phyloP scores from a whole-genome alignment of 179 eudicot species.

The Spergularia azorica region DNA sequence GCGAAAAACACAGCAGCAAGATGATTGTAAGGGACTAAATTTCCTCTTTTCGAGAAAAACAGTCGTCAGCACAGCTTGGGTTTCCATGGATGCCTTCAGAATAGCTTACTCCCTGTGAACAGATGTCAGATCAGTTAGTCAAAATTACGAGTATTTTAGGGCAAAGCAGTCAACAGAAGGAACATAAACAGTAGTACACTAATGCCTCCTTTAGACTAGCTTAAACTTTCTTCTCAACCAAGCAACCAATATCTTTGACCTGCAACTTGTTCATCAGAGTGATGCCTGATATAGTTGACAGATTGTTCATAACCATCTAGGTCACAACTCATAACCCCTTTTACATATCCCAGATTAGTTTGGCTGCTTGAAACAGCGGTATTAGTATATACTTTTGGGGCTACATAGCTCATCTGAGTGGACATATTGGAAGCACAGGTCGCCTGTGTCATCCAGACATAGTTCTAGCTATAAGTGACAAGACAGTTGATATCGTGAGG shows the following conservation, averaged over 20 bases:
- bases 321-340: conserved; percentile 22
- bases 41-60: conserved; percentile 29
- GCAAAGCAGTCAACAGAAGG: background rate
- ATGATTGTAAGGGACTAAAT: background rate
- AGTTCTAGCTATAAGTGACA: background rate
- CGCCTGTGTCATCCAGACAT: background rate
- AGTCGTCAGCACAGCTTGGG: conserved; percentile 20
- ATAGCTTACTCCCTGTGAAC: conserved; percentile 25
- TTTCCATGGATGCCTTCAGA: conserved; percentile 40
- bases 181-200: background rate
- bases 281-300: conserved; percentile 28
- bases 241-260: conserved; percentile 24
- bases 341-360: conserved; percentile 22
- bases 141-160: background rate
- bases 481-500: background rate
- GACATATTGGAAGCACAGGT: background rate
- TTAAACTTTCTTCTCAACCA: conserved; percentile 26
- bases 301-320: conserved; percentile 25
- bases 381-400: background rate
- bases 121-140: background rate
- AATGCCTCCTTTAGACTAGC: conserved; percentile 18
- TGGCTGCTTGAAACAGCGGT: background rate
- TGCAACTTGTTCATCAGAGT: conserved; percentile 24
- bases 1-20: too few relatives aligned
- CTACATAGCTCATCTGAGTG: background rate